Percentiles rank a stretch among this genome's conserved stretches.
Conservation (phyloP, 345 rosid species). For the Populus simonii region DNA sequence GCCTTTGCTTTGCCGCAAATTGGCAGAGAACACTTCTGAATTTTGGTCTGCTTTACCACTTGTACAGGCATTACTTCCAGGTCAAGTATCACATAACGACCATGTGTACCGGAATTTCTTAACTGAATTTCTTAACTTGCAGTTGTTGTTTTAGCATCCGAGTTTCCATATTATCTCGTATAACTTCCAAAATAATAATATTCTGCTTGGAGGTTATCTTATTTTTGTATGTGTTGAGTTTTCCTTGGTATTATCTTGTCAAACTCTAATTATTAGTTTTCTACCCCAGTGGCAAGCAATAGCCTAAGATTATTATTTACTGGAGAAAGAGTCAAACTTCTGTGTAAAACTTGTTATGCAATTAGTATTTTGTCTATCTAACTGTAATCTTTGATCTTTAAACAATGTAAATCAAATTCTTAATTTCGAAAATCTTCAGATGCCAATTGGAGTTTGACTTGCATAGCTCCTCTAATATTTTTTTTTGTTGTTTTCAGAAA, state of each 20-base stretch:
- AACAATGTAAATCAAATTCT: not conserved
- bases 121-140: not conserved
- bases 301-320: not conserved
- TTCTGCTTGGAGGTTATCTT: not conserved
- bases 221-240: too few relatives aligned
- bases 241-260: too few relatives aligned
- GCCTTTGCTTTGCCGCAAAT: slow-evolving; percentile 62
- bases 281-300: not conserved
- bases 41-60: slow-evolving; percentile 78
- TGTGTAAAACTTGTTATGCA: not conserved
- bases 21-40: slow-evolving; percentile 53
- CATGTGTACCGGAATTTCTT: not conserved
- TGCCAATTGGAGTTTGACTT: not conserved
- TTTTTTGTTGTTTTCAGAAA: not conserved
- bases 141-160: slow-evolving; percentile 3
- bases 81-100: slow-evolving; percentile 28
- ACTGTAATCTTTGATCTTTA: not conserved
- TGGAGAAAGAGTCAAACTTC: not conserved
- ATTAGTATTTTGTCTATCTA: not conserved
- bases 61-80: slow-evolving; percentile 77
- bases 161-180: not conserved
- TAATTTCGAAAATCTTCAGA: not conserved
- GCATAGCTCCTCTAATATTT: not conserved
- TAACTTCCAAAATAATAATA: not conserved
- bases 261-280: too few relatives aligned